Percentiles rank a stretch among this genome's conserved stretches.
These are phyloP conservation scores for Diaporthe sp. DNA, from an alignment of 2,329 filamentous ascomycete species.

Conservation along the genomic window DNA sequence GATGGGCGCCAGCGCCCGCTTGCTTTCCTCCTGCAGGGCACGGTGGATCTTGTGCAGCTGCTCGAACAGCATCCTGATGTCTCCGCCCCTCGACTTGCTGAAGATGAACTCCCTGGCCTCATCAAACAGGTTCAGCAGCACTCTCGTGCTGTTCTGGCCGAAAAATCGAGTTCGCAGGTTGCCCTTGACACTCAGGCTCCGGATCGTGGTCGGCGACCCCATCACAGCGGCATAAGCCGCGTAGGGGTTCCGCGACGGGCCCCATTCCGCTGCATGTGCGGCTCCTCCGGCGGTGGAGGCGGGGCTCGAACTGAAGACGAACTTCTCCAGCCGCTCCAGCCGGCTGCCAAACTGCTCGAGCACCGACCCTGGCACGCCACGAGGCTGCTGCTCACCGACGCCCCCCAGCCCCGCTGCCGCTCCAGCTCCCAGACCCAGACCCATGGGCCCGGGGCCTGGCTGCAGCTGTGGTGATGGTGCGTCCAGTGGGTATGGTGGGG, in stretches of 20 bases:
- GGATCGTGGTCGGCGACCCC: conserved; percentile 58
- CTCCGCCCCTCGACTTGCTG: conserved; percentile 55
- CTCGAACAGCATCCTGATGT: conserved; percentile 58
- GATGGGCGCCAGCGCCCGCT: conserved; percentile 63
- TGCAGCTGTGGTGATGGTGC: conserved; percentile 29
- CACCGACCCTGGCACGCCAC: conserved; percentile 37
- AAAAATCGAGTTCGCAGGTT: conserved; percentile 64
- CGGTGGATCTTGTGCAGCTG: conserved; percentile 63
- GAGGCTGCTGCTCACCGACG: conserved; percentile 44
- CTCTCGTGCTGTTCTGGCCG: conserved; percentile 66
- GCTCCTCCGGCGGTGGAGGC: conserved; percentile 37
- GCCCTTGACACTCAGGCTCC: conserved; percentile 65
- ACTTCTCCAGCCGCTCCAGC: conserved; percentile 68
- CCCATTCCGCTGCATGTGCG: conserved; percentile 34
- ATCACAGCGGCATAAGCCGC: conserved; percentile 43
- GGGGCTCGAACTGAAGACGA: conserved; percentile 51
- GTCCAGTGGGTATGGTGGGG: conserved; percentile 33
- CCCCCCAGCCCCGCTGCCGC: conserved; percentile 5
- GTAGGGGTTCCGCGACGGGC: conserved; percentile 27
- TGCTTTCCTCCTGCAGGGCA: conserved; percentile 61
- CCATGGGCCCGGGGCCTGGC: conserved; percentile 19
- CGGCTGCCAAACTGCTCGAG: conserved; percentile 64
- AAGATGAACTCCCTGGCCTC: conserved; percentile 66
- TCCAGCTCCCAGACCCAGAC: not conserved
- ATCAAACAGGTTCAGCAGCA: conserved; percentile 68